Base-by-base conservation (phyloP, 2,329 filamentous ascomycete genomes). In the Fusarium pseudoanthophilum region DNA sequence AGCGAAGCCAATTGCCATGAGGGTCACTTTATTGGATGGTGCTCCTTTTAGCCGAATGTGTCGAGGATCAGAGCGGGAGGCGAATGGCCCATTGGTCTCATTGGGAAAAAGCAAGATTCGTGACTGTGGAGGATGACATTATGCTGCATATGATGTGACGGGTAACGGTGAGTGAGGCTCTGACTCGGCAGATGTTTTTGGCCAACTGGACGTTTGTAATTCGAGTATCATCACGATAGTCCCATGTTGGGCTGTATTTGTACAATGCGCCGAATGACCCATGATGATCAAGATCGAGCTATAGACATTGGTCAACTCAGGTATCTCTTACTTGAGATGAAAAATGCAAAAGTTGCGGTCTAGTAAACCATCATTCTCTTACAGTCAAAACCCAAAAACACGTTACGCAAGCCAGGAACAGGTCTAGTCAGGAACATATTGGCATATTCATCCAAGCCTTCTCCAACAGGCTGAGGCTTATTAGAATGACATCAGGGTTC, bases 391-490 rank as follows among this genome's bases (percentile, higher is more conserved):
- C 42, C 48, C 26, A 51, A 51, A 53, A 66, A 39, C 26, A 58
- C 42, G 67, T 70, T 69, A 69, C 59, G 65, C 67, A 69, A 56
- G 18, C 42, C 49, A 69, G 67, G 52, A 69, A 69, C 67, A 70
- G 60, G 67, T 37, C 67, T 69, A 69, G 66, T 66, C 67, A 70
- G 67, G 67, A 70, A 69, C 67, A 42, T 24, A 15, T 34, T 37
- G 20, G 45, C 67, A 46, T 40, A 59, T 43, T 69, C 49, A 61
- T 49, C 45, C 30, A 37, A 18, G 60, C 18, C 55, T 39, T 45
- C 18, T n/a, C 16, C 32, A 58, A 24, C 52, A 58, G 52, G 40
- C 60, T 39, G 52, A 39, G 32, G 15, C 26, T 40, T n/a, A 24
- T 60, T 36, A 16, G 20, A 40, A 37, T 63, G 62, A 46, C 58